Base-by-base conservation (phyloP, 441 rosid species). In the Gossypium gossypioides region DNA sequence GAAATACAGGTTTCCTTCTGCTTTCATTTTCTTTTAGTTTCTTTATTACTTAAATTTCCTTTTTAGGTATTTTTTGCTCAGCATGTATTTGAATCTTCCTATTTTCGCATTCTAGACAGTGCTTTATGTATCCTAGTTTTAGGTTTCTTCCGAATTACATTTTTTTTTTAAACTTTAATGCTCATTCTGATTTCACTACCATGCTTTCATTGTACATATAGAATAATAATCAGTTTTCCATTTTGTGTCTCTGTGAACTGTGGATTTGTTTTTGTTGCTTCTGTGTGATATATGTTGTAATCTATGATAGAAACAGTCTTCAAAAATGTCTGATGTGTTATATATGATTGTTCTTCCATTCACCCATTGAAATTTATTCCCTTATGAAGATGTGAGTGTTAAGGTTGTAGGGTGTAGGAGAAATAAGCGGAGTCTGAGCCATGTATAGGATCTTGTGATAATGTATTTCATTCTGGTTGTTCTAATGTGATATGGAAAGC, bases 1-100 rank as follows among this genome's bases (percentile, higher is more conserved):
- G 97, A 71, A 95, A 88, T 56, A 91, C 99, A 83, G 99, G 99
- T 95, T 78, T 46, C 16, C 22, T 54, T 62, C 13, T 64, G 0
- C 54, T 37, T 10, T 46, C 6, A 25, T 22, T 68, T 29, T 10
- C 29, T 27, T n/a, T 25, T 68, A 46, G 18, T 37, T 52, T 16
- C 32, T 7, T 10, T 6, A 19, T 51, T 34, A 5, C n/a, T 18
- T 50, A 6, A 19, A 19, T 37, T 51, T 29, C 8, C 2, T 37
- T 71, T 55, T 46, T 4, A 19, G 29, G 18, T 34, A 2, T 24
- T 12, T 34, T 51, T 72, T 18, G 6, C 51, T 32, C 55, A 3
- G 54, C 24, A 1, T 46, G 6, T n/a, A 22, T 67, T 15, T 50
- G 44, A 15, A 8, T 50, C 50, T 48, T 27, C 44, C 19, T 3